Base-by-base conservation (phyloP, 1,284 basidiomycete species). In the Hemileccinum hortonii region DNA sequence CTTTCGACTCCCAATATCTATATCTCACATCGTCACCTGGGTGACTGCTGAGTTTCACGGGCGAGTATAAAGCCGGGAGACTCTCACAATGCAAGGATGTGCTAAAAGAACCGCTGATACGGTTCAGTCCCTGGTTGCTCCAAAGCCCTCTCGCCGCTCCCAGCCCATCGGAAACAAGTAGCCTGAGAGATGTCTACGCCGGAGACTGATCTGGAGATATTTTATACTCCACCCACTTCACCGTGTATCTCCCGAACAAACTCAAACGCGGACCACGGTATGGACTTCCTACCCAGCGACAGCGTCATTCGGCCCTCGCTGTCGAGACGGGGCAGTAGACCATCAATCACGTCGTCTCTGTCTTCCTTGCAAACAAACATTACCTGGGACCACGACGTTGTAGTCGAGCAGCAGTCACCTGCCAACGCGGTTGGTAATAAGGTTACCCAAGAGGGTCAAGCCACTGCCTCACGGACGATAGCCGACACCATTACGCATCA, bases 141-240 rank as follows among this genome's bases (percentile, higher is more conserved):
- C 30, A 49, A 52, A 44, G 36, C 40, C 53, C 52, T 50, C 58
- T 47, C 48, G 54, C 47, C 49, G 29, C 45, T 49, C 57, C 46
- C 47, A 38, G 26, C 26, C 41, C 50, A 56, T 50, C 50, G 42
- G 47, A 51, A 41, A 37, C 41, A 50, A 52, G 33, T 6, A 49
- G 26, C 48, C 50, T 54, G 54, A 44, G 50, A 57, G 9, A 68
- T 69, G 62, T 56, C 50, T 47, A 45, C 40, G 35, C 45, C 38
- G 22, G 67, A 67, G 22, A 33, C 44, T 30, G 83, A 64, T 47
- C 32, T 54, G 40, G 62, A 87, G 55, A 73, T 74, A 39, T 86
- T 83, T 66, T 79, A 78, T 40, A 86, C 85, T 14, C 85, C 84
- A 38, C 83, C 84, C 14, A 77, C 79, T 10, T 82, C 82, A 4